Conservation (phyloP, 768 basidiomycete species). For the Auricularia heimuer region DNA sequence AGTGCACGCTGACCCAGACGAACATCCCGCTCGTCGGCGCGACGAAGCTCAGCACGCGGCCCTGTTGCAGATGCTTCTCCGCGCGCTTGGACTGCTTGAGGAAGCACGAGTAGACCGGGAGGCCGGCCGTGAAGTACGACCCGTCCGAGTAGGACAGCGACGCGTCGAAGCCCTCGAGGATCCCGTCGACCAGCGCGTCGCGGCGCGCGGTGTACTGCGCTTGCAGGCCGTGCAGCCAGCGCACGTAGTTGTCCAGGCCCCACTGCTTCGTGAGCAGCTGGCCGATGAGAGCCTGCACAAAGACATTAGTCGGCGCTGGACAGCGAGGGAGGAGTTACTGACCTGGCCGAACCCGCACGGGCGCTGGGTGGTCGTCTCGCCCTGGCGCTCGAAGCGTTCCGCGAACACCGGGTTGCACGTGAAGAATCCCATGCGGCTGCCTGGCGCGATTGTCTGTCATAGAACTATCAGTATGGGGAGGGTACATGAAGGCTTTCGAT, state of each 20-base stretch:
- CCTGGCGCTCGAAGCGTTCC: slow-evolving; percentile 59
- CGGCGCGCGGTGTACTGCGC: slow-evolving; percentile 49
- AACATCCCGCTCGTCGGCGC: slow-evolving; percentile 84
- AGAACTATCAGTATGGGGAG: neutral
- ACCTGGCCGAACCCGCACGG: slow-evolving; percentile 69
- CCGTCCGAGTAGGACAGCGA: slow-evolving; percentile 20
- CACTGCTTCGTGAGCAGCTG: slow-evolving; percentile 51
- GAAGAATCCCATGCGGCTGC: slow-evolving; percentile 69
- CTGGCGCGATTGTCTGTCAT: slow-evolving; percentile 64
- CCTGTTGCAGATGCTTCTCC: slow-evolving; percentile 14
- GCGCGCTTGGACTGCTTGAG: slow-evolving; percentile 21
- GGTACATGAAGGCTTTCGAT: no score
- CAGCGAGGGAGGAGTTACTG: neutral
- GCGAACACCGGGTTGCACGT: slow-evolving; percentile 69
- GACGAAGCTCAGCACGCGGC: slow-evolving; percentile 52
- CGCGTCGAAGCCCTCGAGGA: slow-evolving; percentile 55
- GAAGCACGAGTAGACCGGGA: slow-evolving; percentile 37
- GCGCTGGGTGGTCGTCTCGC: slow-evolving; percentile 58
- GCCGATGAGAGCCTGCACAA: slow-evolving; percentile 39
- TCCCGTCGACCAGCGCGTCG: slow-evolving; percentile 52
- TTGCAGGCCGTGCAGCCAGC: slow-evolving; percentile 63
- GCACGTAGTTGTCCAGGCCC: slow-evolving; percentile 60
- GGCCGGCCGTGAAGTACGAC: slow-evolving; percentile 24
- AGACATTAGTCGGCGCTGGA: neutral
- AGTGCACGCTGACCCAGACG: slow-evolving; percentile 59